Evolutionary conservation across 1,139 yeast genomes (phyloP), one percentile per base, ranked within the genome.

Genomic region (Saccharomyces hybrid): DNA sequence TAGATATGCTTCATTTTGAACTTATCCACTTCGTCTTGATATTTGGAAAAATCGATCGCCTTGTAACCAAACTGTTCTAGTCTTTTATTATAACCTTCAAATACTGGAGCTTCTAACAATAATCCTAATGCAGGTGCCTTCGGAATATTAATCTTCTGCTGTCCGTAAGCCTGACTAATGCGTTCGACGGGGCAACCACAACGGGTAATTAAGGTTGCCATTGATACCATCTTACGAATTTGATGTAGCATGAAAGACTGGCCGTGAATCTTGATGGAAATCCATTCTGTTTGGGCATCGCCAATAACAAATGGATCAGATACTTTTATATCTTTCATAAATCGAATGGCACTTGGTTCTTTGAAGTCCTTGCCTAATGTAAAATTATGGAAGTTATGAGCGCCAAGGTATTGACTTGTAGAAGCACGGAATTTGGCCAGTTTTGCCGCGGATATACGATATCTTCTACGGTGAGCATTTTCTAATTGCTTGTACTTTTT

Each of bases 201-300:
- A 65, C 99, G 81, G 31, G 91, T 83, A 16, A 88, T 82, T 54
- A 93, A 76, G 0, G 91, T 82, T 1, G 96, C 96, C 96, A 93
- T 86, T 28, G 97, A 95, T 56, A 95, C 89, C 99, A 93, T 93
- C 70, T 93, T 93, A 69, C 99, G 83, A 66, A 93, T 93, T 76
- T 93, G 99, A 71, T 93, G 99, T 58, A 93, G 77, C 99, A 95
- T 95, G 71, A 93, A 93, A 7, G 97, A 89, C 72, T 93, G 99
- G 3, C 99, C 99, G 68, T 93, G 99, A 58, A 93, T 88, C 72
- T 93, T 93, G 65, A 95, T 85, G 1, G 96, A 88, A 4, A 89
- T 80, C 99, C 99, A 93, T 68, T 93, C 98, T 5, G 97, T 90
- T 64, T 89, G 93, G 5, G 95, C 88, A 52, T 88, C 90, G 64